A percentile compares a stretch with the other conserved stretches of the same genome.
Evolutionary conservation across 306 rosid species (phyloP).

Genomic region (Nissolia schottii): DNA sequence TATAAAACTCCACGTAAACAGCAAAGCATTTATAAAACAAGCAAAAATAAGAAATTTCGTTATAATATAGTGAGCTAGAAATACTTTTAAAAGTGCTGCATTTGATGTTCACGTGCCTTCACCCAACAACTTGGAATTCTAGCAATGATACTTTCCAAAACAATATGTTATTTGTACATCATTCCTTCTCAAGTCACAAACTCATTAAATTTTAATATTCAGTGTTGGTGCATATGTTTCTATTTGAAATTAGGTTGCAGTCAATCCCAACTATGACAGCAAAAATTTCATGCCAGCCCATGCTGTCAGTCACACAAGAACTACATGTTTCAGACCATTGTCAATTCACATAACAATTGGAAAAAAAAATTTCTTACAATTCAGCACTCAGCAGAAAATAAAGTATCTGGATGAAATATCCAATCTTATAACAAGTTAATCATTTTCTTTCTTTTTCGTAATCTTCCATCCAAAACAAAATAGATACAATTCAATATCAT

Average conservation of each 20-base stretch:
- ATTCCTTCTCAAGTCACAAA: neutral
- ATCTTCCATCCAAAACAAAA: conserved; percentile 11
- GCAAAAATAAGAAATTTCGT: neutral
- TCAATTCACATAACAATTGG: conserved; percentile 3
- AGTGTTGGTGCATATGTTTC: neutral
- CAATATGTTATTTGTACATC: too few species aligned
- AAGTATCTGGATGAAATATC: neutral
- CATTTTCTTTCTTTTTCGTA: neutral
- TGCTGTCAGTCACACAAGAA: neutral
- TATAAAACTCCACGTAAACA: neutral
- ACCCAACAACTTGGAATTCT: neutral
- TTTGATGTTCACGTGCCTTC: neutral
- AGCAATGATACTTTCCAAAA: neutral
- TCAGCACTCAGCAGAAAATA: neutral
- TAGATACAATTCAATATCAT: neutral
- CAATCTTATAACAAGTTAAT: neutral
- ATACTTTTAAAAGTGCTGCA: neutral
- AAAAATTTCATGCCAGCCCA: neutral
- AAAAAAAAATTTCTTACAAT: neutral
- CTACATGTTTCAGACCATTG: neutral
- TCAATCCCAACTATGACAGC: neutral
- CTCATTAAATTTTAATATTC: neutral
- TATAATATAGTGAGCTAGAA: neutral
- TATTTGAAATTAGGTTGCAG: neutral
- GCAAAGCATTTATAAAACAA: neutral